Evolutionary conservation across 2,329 filamentous ascomycete species (phyloP).

Genomic region (Curvularia eragrostidis): DNA sequence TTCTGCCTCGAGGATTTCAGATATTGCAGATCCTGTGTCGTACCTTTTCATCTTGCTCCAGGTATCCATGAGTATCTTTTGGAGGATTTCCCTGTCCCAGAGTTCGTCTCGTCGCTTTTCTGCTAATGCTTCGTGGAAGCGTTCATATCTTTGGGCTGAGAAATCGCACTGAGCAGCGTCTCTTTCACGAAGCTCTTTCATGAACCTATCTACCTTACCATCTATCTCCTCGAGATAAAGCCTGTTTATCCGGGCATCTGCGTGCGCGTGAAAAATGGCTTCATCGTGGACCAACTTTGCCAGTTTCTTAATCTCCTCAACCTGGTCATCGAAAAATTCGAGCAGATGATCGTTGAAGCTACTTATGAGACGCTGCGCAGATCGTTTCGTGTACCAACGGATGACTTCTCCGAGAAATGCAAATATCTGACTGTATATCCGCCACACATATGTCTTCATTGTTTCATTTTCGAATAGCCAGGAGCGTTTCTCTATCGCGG

Average conservation of each 20-base stretch:
- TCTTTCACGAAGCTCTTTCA: background rate
- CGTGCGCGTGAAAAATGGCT: constrained; percentile 1
- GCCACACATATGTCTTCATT: constrained; percentile 4
- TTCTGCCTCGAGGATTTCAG: background rate
- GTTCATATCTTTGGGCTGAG: background rate
- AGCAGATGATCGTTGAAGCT: constrained; percentile 1
- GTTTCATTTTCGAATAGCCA: constrained; percentile 1
- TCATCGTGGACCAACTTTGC: constrained; percentile 1
- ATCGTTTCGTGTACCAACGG: constrained; percentile 2
- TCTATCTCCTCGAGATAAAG: constrained; percentile 1
- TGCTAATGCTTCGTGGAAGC: background rate
- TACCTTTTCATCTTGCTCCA: background rate
- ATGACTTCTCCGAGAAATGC: constrained; percentile 3
- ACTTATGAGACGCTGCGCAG: background rate
- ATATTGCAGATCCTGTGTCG: background rate
- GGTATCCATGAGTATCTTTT: background rate
- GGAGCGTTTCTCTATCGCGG: constrained; percentile 2
- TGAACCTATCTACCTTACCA: constrained; percentile 1
- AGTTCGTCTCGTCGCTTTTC: background rate
- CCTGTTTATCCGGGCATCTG: background rate
- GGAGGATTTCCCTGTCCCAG: background rate
- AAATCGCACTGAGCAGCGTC: background rate
- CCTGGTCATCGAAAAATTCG: constrained; percentile 1
- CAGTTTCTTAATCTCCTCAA: background rate
- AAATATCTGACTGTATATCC: constrained; percentile 3